These are phyloP conservation scores for Jimgerdemannia flammicorona DNA, from an alignment of 192 early-diverging fungal species.

Conservation along the genomic window DNA sequence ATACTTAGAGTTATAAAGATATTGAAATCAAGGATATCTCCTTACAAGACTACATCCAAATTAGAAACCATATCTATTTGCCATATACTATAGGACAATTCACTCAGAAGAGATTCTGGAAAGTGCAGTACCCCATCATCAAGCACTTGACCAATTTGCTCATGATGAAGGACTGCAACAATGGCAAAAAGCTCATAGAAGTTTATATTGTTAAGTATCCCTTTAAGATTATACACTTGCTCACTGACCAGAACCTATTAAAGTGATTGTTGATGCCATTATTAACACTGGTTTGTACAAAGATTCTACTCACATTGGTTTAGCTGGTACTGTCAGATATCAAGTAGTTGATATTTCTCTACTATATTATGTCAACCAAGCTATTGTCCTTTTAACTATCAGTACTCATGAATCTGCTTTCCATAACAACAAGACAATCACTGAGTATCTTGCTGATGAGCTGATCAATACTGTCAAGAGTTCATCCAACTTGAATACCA, in stretches of 20 bases:
- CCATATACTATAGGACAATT: slow-evolving; percentile 99
- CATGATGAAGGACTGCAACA: slow-evolving; percentile 99
- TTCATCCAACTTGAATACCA: slow-evolving; percentile 99
- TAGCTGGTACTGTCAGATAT: slow-evolving; percentile 95
- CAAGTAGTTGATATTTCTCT: slow-evolving; percentile 99
- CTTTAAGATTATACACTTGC: slow-evolving; percentile 98
- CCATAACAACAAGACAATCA: slow-evolving; percentile 99
- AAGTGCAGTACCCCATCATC: slow-evolving; percentile 97
- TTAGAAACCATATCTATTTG: slow-evolving; percentile 90
- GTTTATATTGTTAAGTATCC: slow-evolving; percentile 98
- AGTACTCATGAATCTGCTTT: slow-evolving; percentile 97
- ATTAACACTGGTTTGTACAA: slow-evolving; percentile 98
- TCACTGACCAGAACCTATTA: slow-evolving; percentile 98
- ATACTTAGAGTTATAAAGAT: slow-evolving; percentile 89
- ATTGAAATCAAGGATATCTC: slow-evolving; percentile 89
- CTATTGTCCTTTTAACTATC: slow-evolving; percentile 89
- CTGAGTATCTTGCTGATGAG: slow-evolving; percentile 99
- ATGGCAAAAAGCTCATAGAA: slow-evolving; percentile 99
- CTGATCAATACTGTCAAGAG: slow-evolving; percentile 97
- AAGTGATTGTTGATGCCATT: slow-evolving; percentile 97
- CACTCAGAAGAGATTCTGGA: slow-evolving; percentile 94
- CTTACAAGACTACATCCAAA: slow-evolving; percentile 88
- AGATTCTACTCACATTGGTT: too few relatives aligned
- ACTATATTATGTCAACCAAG: slow-evolving; percentile 95
- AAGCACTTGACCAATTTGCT: slow-evolving; percentile 98